Evolutionary conservation across 768 basidiomycete genomes (phyloP), one percentile per base, ranked within the genome.

Genomic region (Mycena epipterygia): DNA sequence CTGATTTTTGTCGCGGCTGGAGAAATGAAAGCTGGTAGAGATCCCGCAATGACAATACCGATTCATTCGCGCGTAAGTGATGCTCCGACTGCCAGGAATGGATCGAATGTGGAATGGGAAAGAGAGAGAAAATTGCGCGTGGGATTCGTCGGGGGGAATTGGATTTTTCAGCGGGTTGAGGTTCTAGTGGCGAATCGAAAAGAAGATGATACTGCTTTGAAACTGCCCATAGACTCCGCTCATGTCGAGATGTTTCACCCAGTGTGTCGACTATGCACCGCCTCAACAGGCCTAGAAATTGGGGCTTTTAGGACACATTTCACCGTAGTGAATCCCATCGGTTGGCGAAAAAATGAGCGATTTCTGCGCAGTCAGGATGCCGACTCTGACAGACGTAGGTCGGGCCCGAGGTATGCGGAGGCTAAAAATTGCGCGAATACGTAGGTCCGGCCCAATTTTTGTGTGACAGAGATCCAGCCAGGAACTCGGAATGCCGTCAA

Each of bases 21-120:
- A 56, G 53, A 56, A 56, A 56, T 56, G 53, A 56, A 56, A 56
- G 33, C 33, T 56, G 53, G 32, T 56, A 56, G 53, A 56, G 53
- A 57, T 57, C 37, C 13, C 35, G 56, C 19, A 39, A 57, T 57
- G 56, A 57, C 35, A 57, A 57, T 57, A 57, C 35, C 48, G 21
- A 49, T 49, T 49, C 48, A 49, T 49, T 49, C 48, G 48, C 23
- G 48, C 48, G 6, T 49, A 49, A 49, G 23, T 49, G 23, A 23
- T 11, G 48, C 48, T 11, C 27, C 25, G 48, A 23, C 41, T 42
- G 19, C 41, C n/a, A n/a, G n/a, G n/a, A n/a, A n/a, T n/a, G n/a
- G n/a, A n/a, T n/a, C n/a, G n/a, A n/a, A n/a, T 42, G 41, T 42
- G 41, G 41, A 42, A 42, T 42, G 41, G 41, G 41, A 42, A 42